Conservation (phyloP, 306 rosid species). For the Rosa multiflora region DNA sequence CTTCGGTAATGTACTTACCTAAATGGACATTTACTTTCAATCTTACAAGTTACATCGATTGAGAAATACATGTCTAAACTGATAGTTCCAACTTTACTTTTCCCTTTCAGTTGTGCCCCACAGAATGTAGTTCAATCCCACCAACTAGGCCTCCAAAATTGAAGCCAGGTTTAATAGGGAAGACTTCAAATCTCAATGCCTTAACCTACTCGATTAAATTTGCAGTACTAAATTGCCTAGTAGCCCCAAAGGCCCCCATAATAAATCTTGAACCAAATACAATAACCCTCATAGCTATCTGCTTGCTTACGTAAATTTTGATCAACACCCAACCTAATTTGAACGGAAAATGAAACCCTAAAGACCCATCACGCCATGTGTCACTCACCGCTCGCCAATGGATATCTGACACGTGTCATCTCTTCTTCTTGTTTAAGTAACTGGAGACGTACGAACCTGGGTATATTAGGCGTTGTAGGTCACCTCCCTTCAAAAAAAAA, state of each 20-base stretch:
- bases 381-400: constrained; percentile 18
- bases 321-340: constrained; percentile 77
- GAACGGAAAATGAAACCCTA: not conserved
- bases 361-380: constrained; percentile 42
- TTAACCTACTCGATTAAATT: constrained; percentile 1
- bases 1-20: no score
- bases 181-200: not conserved
- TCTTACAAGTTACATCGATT: no score
- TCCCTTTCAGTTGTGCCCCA: not conserved
- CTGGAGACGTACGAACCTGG: constrained; percentile 28
- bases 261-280: not conserved
- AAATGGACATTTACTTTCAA: no score
- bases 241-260: not conserved
- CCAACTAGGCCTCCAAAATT: not conserved
- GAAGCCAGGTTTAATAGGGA: not conserved
- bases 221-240: not conserved
- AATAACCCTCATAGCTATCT: not conserved
- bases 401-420: constrained; percentile 24
- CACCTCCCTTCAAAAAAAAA: constrained; percentile 53
- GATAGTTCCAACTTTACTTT: not conserved
- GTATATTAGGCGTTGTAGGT: constrained; percentile 68
- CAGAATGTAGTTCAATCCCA: not conserved
- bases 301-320: constrained; percentile 37
- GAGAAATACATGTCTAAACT: no score
- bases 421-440: not conserved